Base-by-base conservation (phyloP, 331 rosid species). In the Stylosanthes scabra region DNA sequence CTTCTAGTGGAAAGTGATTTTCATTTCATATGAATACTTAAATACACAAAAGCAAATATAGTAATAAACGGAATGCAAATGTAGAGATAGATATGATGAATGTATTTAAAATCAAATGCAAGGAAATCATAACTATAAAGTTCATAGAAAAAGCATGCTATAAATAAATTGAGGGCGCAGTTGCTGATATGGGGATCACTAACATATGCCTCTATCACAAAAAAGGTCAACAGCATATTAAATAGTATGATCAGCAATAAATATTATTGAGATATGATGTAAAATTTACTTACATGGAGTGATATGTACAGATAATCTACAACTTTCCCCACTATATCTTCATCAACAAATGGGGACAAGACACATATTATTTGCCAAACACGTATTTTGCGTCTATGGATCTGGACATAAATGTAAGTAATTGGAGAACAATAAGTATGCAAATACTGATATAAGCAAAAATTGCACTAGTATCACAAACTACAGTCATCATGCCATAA, bases 291-390 rank as follows among this genome's bases (percentile, higher is more conserved):
- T 73, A 94, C 98, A 83, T 74, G 79, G 56, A 94, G 96, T 70
- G 85, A 85, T 72, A 79, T 46, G 70, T 83, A 86, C 88, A 89
- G 72, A 82, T 80, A 74, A 52, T 71, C 71, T 39, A 86, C 62
- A 68, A 89, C 95, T 82, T 89, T 71, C 59, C 80, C 86, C 47
- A 86, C 83, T 75, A 85, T 86, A 85, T 91, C 97, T 78, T 81
- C 75, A 75, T 82, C 75, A 51, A 92, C 91, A 75, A 88, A 94
- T 64, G 66, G 84, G 50, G 98, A 85, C 81, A 94, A 78, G 76
- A 94, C 87, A 62, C 97, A 94, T 66, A 94, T 84, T 88, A 88
- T 86, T 79, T 94, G 98, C 98, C 97, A 94, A 39, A 80, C 97
- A 54, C 98, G 96, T 77, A 94, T 80, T 78, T 94, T 94, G 62